A percentile compares a stretch with the other conserved stretches of the same genome.
phyloP scores from a whole-genome alignment of 306 rosid genomes.

The Purshia tridentata region DNA sequence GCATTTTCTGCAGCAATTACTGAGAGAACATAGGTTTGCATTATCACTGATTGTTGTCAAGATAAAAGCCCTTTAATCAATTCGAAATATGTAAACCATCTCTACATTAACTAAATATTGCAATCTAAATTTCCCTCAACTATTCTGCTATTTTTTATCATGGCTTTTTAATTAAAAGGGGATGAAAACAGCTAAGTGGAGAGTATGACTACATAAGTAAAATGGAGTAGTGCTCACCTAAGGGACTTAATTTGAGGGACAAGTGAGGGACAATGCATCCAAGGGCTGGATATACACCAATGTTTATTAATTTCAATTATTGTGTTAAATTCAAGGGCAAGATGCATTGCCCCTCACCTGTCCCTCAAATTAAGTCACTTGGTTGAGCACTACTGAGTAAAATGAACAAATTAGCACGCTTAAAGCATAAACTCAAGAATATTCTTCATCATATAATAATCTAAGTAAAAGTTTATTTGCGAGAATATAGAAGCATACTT shows the following conservation, averaged over 20 bases:
- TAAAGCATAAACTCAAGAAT: background rate
- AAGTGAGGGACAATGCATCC: too few relatives aligned
- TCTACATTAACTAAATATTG: background rate
- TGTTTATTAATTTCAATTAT: too few relatives aligned
- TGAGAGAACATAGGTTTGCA: background rate
- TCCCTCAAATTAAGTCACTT: too few relatives aligned
- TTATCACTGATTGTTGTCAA: background rate
- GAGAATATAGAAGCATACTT: constrained; percentile 54
- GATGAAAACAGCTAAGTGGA: background rate
- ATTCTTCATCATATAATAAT: constrained; percentile 17
- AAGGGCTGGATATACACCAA: too few relatives aligned
- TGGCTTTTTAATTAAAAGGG: background rate
- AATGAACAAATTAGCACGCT: background rate
- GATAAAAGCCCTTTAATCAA: too few relatives aligned
- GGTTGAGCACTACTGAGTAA: background rate
- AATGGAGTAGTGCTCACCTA: too few relatives aligned
- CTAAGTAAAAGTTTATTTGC: background rate
- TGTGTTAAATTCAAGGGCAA: too few relatives aligned
- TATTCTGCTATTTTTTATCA: background rate
- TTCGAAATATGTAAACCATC: background rate
- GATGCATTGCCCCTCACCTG: too few relatives aligned
- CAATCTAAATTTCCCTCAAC: background rate
- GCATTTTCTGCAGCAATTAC: background rate
- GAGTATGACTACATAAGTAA: background rate
- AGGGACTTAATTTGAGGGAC: too few relatives aligned